phyloP scores from a whole-genome alignment of 2,329 filamentous ascomycete species.

The Phialemoniopsis sp. region DNA sequence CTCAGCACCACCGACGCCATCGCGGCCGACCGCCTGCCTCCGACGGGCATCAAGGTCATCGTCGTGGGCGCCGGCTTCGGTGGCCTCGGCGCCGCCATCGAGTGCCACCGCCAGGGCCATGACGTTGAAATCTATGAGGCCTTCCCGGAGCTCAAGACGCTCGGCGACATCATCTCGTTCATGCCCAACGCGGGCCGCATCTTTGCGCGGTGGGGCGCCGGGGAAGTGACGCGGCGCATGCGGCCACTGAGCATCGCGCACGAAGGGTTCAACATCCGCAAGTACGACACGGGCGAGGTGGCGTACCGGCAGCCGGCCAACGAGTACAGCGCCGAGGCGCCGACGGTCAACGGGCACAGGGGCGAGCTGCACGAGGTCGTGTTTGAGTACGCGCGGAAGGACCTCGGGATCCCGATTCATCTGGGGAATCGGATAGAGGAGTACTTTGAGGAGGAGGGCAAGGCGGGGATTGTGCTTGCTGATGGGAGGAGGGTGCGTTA shows the following conservation, averaged over 20 bases:
- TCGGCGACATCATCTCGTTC: slow-evolving; percentile 61
- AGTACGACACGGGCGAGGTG: slow-evolving; percentile 47
- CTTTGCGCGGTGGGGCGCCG: slow-evolving; percentile 26
- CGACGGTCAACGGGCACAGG: slow-evolving; percentile 49
- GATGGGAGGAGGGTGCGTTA: slow-evolving; percentile 3
- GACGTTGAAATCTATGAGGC: slow-evolving; percentile 43
- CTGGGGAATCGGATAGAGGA: slow-evolving; percentile 41
- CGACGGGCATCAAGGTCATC: slow-evolving; percentile 40
- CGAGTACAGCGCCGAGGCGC: slow-evolving; percentile 28
- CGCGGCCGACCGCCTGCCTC: background rate
- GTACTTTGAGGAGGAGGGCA: slow-evolving; percentile 44
- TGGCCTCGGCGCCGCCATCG: slow-evolving; percentile 56
- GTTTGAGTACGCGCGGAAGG: slow-evolving; percentile 44
- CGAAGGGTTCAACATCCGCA: slow-evolving; percentile 52
- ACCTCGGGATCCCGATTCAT: slow-evolving; percentile 47
- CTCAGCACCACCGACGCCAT: no score
- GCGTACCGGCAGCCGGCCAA: slow-evolving; percentile 44
- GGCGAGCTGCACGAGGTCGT: slow-evolving; percentile 50
- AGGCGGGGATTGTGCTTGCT: slow-evolving; percentile 37
- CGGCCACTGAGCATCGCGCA: slow-evolving; percentile 39
- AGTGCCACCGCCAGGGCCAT: slow-evolving; percentile 57
- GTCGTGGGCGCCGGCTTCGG: slow-evolving; percentile 55
- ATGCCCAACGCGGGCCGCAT: slow-evolving; percentile 57
- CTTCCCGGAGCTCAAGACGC: slow-evolving; percentile 49
- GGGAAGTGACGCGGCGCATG: slow-evolving; percentile 14